These are phyloP conservation scores for Chalaropsis thielavioides DNA, from an alignment of 2,329 filamentous ascomycete species.

Conservation along the genomic window DNA sequence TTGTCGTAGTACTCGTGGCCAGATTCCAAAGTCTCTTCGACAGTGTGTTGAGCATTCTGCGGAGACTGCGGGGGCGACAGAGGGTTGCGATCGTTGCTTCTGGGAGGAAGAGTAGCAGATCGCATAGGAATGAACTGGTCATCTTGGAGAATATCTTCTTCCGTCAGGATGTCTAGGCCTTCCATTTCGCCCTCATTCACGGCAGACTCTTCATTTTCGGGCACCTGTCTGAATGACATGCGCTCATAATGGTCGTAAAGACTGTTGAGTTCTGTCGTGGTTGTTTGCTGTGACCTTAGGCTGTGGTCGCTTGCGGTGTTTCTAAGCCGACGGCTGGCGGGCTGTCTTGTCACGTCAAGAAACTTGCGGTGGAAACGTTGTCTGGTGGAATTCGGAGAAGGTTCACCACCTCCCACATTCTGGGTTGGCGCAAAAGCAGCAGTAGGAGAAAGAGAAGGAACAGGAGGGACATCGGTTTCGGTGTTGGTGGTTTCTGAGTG, in stretches of 20 bases:
- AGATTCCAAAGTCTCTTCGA: background rate
- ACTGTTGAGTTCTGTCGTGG: constrained; percentile 32
- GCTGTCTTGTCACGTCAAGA: constrained; percentile 8
- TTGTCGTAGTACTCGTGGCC: constrained; percentile 11
- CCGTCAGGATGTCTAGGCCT: constrained; percentile 7
- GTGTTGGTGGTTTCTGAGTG: constrained; percentile 24
- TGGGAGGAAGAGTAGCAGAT: constrained; percentile 2
- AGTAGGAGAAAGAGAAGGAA: constrained; percentile 30
- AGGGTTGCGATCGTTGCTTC: background rate
- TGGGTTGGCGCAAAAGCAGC: constrained; percentile 28
- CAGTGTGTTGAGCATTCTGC: constrained; percentile 17
- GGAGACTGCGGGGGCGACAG: constrained; percentile 17
- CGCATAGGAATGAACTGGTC: constrained; percentile 8
- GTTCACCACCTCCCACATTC: constrained; percentile 3
- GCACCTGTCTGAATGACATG: constrained; percentile 35
- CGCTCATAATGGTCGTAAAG: constrained; percentile 46
- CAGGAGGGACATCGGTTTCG: constrained; percentile 25
- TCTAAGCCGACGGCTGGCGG: constrained; percentile 7
- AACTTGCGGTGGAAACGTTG: constrained; percentile 16
- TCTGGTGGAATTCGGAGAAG: constrained; percentile 10
- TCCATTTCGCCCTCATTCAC: constrained; percentile 10
- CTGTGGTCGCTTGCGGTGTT: constrained; percentile 10
- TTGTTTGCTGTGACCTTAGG: constrained; percentile 15
- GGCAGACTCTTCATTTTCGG: constrained; percentile 22
- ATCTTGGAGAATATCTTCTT: constrained; percentile 9